Conservation (phyloP, 2,329 filamentous ascomycete species). For the Alternaria alternata region DNA sequence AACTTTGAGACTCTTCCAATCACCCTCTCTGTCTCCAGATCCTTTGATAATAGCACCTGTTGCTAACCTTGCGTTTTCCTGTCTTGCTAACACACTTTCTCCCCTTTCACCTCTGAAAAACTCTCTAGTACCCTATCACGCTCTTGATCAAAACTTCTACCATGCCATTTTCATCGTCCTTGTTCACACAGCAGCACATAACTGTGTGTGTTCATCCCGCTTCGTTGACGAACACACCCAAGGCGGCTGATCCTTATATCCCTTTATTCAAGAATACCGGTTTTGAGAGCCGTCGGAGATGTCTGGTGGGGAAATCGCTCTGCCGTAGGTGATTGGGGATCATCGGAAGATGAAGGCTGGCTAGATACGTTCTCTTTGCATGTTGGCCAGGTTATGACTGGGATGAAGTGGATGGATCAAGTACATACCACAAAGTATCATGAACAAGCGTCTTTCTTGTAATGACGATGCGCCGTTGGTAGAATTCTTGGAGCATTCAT, state of each 20-base stretch:
- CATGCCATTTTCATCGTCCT: background rate
- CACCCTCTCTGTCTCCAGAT: background rate
- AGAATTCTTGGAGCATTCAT: constrained; percentile 1
- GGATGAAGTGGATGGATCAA: too few species aligned
- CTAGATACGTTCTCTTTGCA: constrained; percentile 12
- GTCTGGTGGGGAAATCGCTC: constrained; percentile 12
- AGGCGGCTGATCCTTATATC: background rate
- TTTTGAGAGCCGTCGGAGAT: constrained; percentile 14
- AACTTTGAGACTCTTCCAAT: background rate
- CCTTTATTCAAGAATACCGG: constrained; percentile 5
- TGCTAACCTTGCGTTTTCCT: background rate
- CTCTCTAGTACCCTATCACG: constrained; percentile 4
- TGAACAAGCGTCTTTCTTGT: constrained; percentile 6
- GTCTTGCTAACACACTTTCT: background rate
- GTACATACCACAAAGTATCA: constrained; percentile 13
- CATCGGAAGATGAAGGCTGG: constrained; percentile 21
- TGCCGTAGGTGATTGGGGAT: constrained; percentile 17
- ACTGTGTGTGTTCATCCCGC: constrained; percentile 17
- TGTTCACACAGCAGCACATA: background rate
- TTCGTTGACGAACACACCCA: constrained; percentile 18
- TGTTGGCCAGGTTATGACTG: background rate
- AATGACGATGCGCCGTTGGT: background rate
- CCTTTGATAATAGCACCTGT: background rate
- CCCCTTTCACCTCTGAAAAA: constrained; percentile 1
- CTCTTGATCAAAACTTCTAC: constrained; percentile 11